phyloP scores from a whole-genome alignment of 306 rosid genomes.

The Malus domestica region ASM211411v1 NC_041797.1:10148001-10148500 shows the following conservation, averaged over 20 bases:
- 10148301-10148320: conserved; percentile 13
- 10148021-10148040: background rate
- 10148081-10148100: conserved; percentile 16
- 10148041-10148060: background rate
- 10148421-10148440: conserved; percentile 18
- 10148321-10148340: conserved; percentile 10
- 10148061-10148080: conserved; percentile 14
- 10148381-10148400: conserved; percentile 22
- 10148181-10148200: conserved; percentile 32
- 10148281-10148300: conserved; percentile 18
- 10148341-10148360: conserved; percentile 27
- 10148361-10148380: conserved; percentile 28
- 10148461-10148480: conserved; percentile 26
- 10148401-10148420: conserved; percentile 19
- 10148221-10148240: conserved; percentile 17
- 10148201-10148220: conserved; percentile 26
- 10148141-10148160: conserved; percentile 23
- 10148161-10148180: conserved; percentile 28
- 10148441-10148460: conserved; percentile 17
- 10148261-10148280: conserved; percentile 24
- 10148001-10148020: background rate
- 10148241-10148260: conserved; percentile 25
- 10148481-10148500: conserved; percentile 25
- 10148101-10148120: conserved; percentile 24
- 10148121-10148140: conserved; percentile 11